Conservation (phyloP, 1,139 yeast species). For the Torulaspora globosa region DNA sequence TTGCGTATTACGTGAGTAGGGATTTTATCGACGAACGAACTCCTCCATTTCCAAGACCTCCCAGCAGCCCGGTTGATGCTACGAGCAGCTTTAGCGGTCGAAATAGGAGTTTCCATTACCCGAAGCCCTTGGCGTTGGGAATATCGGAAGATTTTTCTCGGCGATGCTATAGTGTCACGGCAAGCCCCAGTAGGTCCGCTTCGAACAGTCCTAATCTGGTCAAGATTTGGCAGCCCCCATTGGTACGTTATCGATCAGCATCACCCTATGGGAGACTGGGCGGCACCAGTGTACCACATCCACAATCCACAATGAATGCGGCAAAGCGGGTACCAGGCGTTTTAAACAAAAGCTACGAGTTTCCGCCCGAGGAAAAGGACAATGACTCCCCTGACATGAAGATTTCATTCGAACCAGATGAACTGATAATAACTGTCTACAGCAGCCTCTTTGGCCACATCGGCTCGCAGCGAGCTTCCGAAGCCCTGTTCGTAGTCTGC, state of each 20-base stretch:
- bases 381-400: conserved; percentile 6
- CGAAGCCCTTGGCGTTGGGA: conserved; percentile 2
- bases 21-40: conserved; percentile 2
- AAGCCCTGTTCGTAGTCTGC: conserved; percentile 29
- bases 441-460: conserved; percentile 26
- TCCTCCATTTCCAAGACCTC: conserved; percentile 1
- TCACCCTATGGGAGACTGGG: conserved; percentile 10
- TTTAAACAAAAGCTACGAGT: conserved; percentile 3
- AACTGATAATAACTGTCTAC: conserved; percentile 27
- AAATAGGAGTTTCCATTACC: conserved; percentile 7
- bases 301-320: not conserved
- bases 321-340: conserved; percentile 4
- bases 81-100: conserved; percentile 2
- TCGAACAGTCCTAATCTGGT: conserved; percentile 12
- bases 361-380: conserved; percentile 12
- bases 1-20: conserved; percentile 25
- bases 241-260: conserved; percentile 10
- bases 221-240: conserved; percentile 6
- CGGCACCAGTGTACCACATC: not conserved
- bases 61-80: conserved; percentile 8
- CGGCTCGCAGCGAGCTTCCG: conserved; percentile 26
- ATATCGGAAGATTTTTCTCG: not conserved
- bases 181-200: conserved; percentile 12
- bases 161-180: conserved; percentile 9
- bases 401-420: conserved; percentile 32